phyloP scores from a whole-genome alignment of 495 filamentous ascomycete species.

The Clohesyomyces aquaticus region DNA sequence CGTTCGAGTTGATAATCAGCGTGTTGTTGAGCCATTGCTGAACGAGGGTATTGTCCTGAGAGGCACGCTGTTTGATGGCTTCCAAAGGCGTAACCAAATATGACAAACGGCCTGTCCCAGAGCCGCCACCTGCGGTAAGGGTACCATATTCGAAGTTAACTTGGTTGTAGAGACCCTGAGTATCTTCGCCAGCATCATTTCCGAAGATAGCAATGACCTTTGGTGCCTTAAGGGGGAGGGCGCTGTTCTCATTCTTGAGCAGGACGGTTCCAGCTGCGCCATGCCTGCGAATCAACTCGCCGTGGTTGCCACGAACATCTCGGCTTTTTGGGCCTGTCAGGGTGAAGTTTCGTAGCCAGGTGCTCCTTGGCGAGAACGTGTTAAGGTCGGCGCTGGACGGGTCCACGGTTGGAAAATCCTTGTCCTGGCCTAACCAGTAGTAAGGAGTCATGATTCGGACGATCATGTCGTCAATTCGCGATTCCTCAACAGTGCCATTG shows the following conservation, averaged over 20 bases:
- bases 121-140: conserved; percentile 47
- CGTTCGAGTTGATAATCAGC: conserved; percentile 34
- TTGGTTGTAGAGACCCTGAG: conserved; percentile 21
- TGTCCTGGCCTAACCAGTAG: conserved; percentile 42
- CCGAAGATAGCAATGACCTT: conserved; percentile 64
- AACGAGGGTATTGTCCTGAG: conserved; percentile 23
- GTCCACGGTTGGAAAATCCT: conserved; percentile 39
- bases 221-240: conserved; percentile 58
- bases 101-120: conserved; percentile 20
- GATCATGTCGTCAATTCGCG: conserved; percentile 45
- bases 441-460: conserved; percentile 46
- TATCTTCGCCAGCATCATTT: conserved; percentile 59
- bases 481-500: conserved; percentile 40
- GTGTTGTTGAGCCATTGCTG: conserved; percentile 50
- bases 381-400: conserved; percentile 21
- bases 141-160: conserved; percentile 59
- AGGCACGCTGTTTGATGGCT: conserved; percentile 54
- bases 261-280: conserved; percentile 62
- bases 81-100: conserved; percentile 40
- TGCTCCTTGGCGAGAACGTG: conserved; percentile 12
- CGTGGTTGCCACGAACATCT: conserved; percentile 59
- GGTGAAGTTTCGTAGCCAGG: conserved; percentile 14
- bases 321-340: conserved; percentile 15
- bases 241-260: conserved; percentile 63
- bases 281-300: conserved; percentile 57